Conservation (phyloP, 164 flowering plant genomes). For the Nymphaea colorata region DNA sequence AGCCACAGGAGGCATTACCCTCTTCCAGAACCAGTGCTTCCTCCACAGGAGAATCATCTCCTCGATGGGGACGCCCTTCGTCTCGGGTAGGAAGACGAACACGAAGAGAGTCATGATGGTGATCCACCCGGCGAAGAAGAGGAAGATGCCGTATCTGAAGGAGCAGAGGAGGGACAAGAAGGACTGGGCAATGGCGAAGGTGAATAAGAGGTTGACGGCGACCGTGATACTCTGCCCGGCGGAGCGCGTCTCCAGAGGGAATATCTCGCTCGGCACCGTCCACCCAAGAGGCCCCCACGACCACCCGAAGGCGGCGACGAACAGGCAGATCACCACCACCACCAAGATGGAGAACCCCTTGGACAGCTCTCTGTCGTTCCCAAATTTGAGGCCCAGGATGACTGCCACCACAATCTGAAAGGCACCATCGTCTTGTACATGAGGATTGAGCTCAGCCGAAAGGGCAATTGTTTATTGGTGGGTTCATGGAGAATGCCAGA, state of each 20-base stretch:
- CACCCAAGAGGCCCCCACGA: constrained; percentile 62
- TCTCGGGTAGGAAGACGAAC: constrained; percentile 41
- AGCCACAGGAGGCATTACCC: constrained; percentile 17
- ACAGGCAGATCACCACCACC: constrained; percentile 60
- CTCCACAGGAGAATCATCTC: constrained; percentile 50
- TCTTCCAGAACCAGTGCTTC: constrained; percentile 61
- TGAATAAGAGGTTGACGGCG: constrained; percentile 46
- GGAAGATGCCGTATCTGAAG: constrained; percentile 42
- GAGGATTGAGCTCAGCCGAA: not conserved
- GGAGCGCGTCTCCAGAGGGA: constrained; percentile 43
- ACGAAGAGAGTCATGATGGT: constrained; percentile 44
- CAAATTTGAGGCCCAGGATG: constrained; percentile 66
- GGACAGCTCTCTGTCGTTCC: constrained; percentile 33
- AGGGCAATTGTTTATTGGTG: not conserved
- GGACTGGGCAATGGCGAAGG: constrained; percentile 38
- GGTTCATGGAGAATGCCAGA: not conserved
- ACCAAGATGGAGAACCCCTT: constrained; percentile 49
- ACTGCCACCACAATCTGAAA: constrained; percentile 53
- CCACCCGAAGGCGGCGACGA: constrained; percentile 60
- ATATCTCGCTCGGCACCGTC: constrained; percentile 56
- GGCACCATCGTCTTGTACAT: not conserved
- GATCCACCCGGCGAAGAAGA: constrained; percentile 56
- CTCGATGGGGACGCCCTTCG: constrained; percentile 51
- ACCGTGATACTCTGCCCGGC: constrained; percentile 53
- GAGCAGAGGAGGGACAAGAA: constrained; percentile 38